These are phyloP conservation scores for Boletus subcaerulescens DNA, from an alignment of 768 basidiomycete genomes.

Conservation along the genomic window DNA sequence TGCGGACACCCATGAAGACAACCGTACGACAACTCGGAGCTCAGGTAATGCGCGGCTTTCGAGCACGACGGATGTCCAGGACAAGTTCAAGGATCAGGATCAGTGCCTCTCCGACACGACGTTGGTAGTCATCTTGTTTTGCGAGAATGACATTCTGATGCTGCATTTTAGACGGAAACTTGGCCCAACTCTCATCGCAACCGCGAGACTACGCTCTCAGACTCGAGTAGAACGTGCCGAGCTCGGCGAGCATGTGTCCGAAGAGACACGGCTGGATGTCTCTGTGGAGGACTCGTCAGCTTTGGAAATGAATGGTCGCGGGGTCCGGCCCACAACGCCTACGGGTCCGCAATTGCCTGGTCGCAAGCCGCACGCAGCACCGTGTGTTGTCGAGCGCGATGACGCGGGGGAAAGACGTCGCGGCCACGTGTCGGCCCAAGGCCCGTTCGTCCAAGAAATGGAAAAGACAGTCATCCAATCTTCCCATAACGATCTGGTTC, in stretches of 20 bases:
- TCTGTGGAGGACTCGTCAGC: not conserved
- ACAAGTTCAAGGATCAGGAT: not conserved
- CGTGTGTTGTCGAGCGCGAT: not conserved
- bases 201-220: not conserved
- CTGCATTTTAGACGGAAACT: slow-evolving; percentile 1
- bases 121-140: slow-evolving; percentile 5
- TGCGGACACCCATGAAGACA: not conserved
- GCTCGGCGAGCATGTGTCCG: not conserved
- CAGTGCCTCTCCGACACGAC: not conserved
- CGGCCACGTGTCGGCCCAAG: not conserved
- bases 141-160: not conserved
- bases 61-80: not conserved
- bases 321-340: not conserved
- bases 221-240: not conserved
- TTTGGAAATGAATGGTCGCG: not conserved
- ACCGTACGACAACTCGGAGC: not conserved
- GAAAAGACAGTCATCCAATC: not conserved
- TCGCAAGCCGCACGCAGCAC: not conserved
- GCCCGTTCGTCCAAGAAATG: not conserved
- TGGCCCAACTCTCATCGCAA: not conserved
- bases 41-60: not conserved
- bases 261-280: not conserved
- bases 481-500: not conserved
- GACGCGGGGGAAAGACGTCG: not conserved
- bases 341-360: not conserved